Evolutionary conservation across 345 rosid species (phyloP).

Genomic region (Bruguiera gymnorhiza): DNA sequence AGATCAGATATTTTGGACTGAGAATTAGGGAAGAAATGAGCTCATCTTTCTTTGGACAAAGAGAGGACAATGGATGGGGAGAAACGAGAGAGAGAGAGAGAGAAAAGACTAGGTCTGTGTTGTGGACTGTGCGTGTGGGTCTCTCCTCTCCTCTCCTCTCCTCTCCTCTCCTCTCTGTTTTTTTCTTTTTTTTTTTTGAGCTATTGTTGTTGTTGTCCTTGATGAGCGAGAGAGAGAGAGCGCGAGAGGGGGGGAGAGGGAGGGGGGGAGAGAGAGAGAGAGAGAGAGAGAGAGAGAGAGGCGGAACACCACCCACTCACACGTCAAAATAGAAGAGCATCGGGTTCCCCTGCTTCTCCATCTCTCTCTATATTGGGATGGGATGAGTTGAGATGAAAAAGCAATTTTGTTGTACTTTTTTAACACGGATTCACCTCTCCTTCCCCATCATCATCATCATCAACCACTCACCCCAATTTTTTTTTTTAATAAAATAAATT

Average conservation of each 20-base stretch:
- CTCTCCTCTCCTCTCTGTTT: no score
- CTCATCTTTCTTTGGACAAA: no score
- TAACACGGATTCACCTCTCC: no score
- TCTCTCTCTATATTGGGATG: neutral
- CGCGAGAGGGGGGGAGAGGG: slow-evolving; percentile 13
- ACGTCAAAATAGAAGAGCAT: slow-evolving; percentile 54
- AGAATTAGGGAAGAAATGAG: neutral
- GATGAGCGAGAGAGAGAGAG: neutral
- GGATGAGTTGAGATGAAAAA: no score
- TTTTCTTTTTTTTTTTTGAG: no score
- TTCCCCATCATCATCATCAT: no score
- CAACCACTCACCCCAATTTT: no score
- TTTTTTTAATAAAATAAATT: no score
- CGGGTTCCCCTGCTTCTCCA: slow-evolving; percentile 37
- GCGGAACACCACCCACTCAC: slow-evolving; percentile 63
- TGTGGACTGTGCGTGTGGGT: no score
- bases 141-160: no score
- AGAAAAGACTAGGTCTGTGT: neutral
- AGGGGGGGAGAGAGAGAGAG: slow-evolving; percentile 22
- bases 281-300: slow-evolving; percentile 11
- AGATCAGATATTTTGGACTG: neutral
- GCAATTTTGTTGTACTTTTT: no score
- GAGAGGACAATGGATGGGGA: neutral
- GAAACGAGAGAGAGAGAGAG: neutral
- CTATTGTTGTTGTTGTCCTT: no score